Percentiles rank a stretch among this genome's conserved stretches.
phyloP scores from a whole-genome alignment of 139 green algal species.

The Volvox reticuliferus region DNA sequence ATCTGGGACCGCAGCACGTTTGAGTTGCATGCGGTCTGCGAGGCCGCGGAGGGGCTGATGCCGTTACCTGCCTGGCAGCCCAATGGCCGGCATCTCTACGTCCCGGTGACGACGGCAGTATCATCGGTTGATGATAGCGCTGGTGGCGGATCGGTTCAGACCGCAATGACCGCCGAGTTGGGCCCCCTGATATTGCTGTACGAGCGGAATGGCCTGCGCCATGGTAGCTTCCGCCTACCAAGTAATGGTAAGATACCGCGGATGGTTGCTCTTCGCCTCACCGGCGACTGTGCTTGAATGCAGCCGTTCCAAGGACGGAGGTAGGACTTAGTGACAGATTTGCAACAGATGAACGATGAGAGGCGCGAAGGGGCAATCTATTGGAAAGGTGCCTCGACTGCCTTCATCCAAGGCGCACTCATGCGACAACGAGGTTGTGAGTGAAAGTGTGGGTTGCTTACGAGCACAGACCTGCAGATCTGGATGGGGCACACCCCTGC shows the following conservation, averaged over 20 bases:
- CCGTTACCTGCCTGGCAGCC: constrained; percentile 88
- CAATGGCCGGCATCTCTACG: constrained; percentile 88
- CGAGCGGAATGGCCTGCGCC: constrained; percentile 92
- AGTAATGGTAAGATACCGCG: not conserved
- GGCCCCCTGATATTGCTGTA: constrained; percentile 79
- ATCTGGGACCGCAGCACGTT: constrained; percentile 78
- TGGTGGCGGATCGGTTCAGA: not conserved
- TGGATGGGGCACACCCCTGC: too few relatives aligned
- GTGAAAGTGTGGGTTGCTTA: too few relatives aligned
- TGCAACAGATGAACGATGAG: too few relatives aligned
- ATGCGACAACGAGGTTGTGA: too few relatives aligned
- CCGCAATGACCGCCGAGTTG: not conserved
- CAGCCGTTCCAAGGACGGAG: too few relatives aligned
- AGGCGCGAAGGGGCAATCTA: too few relatives aligned
- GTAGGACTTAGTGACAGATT: too few relatives aligned
- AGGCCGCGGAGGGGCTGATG: constrained; percentile 62
- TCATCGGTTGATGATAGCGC: not conserved
- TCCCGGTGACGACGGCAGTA: not conserved
- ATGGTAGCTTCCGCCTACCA: constrained; percentile 85
- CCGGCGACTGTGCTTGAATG: too few relatives aligned
- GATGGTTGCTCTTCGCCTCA: too few relatives aligned
- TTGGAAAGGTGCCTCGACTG: too few relatives aligned
- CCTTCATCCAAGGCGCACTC: too few relatives aligned
- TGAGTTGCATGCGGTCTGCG: constrained; percentile 73
- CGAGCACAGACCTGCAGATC: too few relatives aligned